Percentiles rank a stretch among this genome's conserved stretches.
These are phyloP conservation scores for Brasenia schreberi DNA, from an alignment of 164 flowering plant genomes.

Conservation along the genomic window DNA sequence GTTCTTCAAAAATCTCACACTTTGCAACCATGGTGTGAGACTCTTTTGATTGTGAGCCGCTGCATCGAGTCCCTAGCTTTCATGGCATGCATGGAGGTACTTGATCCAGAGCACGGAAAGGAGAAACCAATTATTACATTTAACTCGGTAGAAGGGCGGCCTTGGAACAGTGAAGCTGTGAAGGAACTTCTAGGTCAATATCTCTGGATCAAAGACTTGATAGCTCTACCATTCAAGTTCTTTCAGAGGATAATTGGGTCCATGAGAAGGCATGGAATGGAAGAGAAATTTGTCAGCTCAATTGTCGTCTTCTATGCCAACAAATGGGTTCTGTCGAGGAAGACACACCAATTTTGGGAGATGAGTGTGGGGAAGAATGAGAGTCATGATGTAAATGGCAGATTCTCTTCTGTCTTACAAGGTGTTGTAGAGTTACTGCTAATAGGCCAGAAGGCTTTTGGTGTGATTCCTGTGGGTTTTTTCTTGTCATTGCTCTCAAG, in stretches of 20 bases:
- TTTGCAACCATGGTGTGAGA: constrained; percentile 67
- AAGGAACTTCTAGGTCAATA: constrained; percentile 48
- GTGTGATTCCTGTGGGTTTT: constrained; percentile 66
- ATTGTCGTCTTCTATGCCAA: constrained; percentile 74
- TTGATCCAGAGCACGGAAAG: constrained; percentile 74
- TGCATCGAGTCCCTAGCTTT: constrained; percentile 91
- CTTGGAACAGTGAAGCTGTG: constrained; percentile 46
- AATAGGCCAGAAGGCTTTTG: constrained; percentile 35
- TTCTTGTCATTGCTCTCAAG: constrained; percentile 62
- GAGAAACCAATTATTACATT: constrained; percentile 46
- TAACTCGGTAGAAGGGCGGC: constrained; percentile 30
- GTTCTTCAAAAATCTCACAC: constrained; percentile 75
- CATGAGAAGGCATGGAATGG: constrained; percentile 90
- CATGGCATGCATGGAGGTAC: constrained; percentile 97
- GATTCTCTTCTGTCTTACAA: constrained; percentile 22
- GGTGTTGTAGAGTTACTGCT: constrained; percentile 60
- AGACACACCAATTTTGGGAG: constrained; percentile 50
- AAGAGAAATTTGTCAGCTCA: constrained; percentile 73
- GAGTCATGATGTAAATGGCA: constrained; percentile 11
- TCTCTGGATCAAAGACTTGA: constrained; percentile 72
- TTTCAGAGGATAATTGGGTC: constrained; percentile 71
- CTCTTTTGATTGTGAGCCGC: constrained; percentile 71
- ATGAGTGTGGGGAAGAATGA: constrained; percentile 12
- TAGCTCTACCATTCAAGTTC: constrained; percentile 60
- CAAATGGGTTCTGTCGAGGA: constrained; percentile 56